Base-by-base conservation (phyloP, 148 eudicot species). In the Camellia japonica region DNA sequence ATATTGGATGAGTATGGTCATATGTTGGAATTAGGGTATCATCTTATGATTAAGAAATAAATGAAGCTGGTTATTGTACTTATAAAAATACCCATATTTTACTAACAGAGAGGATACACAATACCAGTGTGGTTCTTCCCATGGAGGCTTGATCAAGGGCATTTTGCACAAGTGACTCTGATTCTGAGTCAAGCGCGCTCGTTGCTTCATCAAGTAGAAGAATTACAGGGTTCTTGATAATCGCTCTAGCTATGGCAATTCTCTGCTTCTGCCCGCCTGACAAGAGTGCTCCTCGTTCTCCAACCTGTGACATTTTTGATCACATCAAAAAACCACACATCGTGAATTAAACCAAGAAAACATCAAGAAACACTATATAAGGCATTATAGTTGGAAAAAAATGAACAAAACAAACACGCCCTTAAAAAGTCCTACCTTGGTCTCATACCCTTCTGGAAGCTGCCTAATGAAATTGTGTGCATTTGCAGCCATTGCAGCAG, bases 201-300 rank as follows among this genome's bases (percentile, higher is more conserved):
- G 98, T 95, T 38, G 98, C 98, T 90, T 95, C 98, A 77, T 95
- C 98, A 1, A 95, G 93, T 51, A 95, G 89, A 52, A 95, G 94
- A 82, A 95, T 92, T 43, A 83, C 88, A 23, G 98, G 97, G 85
- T 95, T 93, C 82, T 90, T 92, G 70, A 95, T 90, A 11, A 92
- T 89, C 44, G 99, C 99, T 73, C 99, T 87, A 19, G 99, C 94
- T 10, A 95, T 95, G 47, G 99, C 94, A 8, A 95, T 95, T 68
- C 99, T 63, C 75, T 95, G 99, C 90, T 95, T 95, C 74, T 95
- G 99, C 20, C 99, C 99, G 0, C 99, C 99, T 43, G 99, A 95
- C 77, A 93, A 66, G 6, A 95, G 92, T 8, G 92, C 89, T 75
- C 97, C 99, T 75, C 93, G 81, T 82, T 95, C 99, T 60, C 99